A percentile compares a stretch with the other conserved stretches of the same genome.
Evolutionary conservation across 352 stramenopile genomes (phyloP).

Genomic region (Phytophthora nicotianae): DNA sequence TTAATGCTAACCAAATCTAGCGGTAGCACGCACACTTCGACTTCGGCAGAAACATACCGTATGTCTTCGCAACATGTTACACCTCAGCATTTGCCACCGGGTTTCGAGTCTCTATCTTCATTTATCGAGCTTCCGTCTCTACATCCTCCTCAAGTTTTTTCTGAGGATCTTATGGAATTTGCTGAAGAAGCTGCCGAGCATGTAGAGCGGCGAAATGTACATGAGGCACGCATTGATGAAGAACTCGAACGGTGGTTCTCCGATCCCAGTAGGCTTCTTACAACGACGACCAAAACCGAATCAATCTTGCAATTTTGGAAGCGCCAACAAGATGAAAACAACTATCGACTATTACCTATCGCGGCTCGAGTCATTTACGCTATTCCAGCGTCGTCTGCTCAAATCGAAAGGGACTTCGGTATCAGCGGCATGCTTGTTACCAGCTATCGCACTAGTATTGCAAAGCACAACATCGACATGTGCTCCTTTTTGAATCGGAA

Average conservation of each 20-base stretch:
- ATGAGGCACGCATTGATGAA: conserved; percentile 14
- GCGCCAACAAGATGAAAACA: not conserved
- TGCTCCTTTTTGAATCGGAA: conserved; percentile 14
- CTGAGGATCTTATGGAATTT: conserved; percentile 7
- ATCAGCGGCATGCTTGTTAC: not conserved
- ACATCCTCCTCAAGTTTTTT: too few species aligned
- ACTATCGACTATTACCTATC: conserved; percentile 2
- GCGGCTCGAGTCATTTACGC: not conserved
- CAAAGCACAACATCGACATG: conserved; percentile 14
- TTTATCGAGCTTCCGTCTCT: too few species aligned
- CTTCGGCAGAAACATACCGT: too few species aligned
- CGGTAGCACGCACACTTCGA: too few species aligned
- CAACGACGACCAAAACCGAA: not conserved
- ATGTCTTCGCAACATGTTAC: too few species aligned
- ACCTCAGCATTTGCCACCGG: too few species aligned
- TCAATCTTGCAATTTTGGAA: conserved; percentile 3
- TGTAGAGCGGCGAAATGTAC: not conserved
- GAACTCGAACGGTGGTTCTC: conserved; percentile 15
- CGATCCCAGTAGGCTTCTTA: conserved; percentile 2
- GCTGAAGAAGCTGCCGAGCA: not conserved
- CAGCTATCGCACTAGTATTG: conserved; percentile 5
- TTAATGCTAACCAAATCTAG: too few species aligned
- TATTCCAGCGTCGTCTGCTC: conserved; percentile 1
- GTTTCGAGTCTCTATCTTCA: too few species aligned
- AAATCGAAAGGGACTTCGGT: conserved; percentile 14